Conservation (phyloP, 1,139 yeast species). For the Geotrichum citri-aurantii region DNA sequence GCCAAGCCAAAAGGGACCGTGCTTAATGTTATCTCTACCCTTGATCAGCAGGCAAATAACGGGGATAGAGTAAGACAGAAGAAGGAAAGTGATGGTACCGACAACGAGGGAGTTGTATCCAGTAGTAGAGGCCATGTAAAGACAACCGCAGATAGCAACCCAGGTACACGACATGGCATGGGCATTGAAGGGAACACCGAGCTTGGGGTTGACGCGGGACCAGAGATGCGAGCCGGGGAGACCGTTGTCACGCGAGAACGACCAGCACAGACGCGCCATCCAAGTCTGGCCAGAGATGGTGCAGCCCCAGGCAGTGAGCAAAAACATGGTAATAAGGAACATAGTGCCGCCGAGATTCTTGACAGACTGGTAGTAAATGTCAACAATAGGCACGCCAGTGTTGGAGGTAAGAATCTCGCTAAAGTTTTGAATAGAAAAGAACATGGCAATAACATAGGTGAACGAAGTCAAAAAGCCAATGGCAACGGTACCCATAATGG, state of each 20-base stretch:
- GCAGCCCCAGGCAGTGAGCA: conserved; percentile 63
- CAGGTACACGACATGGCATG: conserved; percentile 47
- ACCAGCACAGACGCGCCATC: conserved; percentile 74
- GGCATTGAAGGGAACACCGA: conserved; percentile 50
- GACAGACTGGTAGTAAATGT: conserved; percentile 53
- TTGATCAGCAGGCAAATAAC: conserved; percentile 47
- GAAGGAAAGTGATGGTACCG: conserved; percentile 49
- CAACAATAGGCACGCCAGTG: conserved; percentile 54
- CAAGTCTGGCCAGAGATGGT: conserved; percentile 68
- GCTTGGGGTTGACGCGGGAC: conserved; percentile 43
- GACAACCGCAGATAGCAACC: conserved; percentile 46
- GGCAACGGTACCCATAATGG: conserved; percentile 51
- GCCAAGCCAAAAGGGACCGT: conserved; percentile 69
- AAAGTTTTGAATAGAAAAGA: conserved; percentile 51
- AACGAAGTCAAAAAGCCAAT: conserved; percentile 53
- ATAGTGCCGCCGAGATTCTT: conserved; percentile 49
- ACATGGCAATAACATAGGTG: conserved; percentile 50
- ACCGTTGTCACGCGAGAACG: conserved; percentile 65
- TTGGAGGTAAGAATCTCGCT: conserved; percentile 40
- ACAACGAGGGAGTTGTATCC: conserved; percentile 54
- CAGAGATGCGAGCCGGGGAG: conserved; percentile 46
- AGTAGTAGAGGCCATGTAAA: conserved; percentile 49
- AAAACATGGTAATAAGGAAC: conserved; percentile 51
- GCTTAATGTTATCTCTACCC: conserved; percentile 55
- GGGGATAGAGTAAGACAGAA: conserved; percentile 48